Evolutionary conservation across 176 grass and related monocot genomes (phyloP).

Genomic region (Eragrostis curvula): DNA sequence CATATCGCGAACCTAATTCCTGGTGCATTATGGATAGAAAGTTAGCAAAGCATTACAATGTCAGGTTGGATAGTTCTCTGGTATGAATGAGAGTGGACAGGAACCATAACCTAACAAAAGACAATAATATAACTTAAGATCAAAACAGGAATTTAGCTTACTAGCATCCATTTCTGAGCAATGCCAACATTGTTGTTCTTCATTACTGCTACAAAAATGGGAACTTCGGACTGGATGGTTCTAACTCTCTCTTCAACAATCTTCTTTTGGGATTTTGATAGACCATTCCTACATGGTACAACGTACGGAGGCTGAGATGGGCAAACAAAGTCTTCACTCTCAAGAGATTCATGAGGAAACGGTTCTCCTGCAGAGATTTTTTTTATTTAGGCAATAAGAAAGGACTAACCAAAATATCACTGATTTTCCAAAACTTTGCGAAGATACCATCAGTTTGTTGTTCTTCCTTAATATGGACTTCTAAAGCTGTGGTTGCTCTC

Average conservation of each 20-base stretch:
- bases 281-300: no score
- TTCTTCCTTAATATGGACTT: neutral
- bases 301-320: no score
- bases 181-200: neutral
- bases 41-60: neutral
- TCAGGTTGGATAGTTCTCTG: neutral
- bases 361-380: neutral
- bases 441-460: constrained; percentile 28
- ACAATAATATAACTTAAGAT: neutral
- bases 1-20: constrained; percentile 37
- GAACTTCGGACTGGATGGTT: no score
- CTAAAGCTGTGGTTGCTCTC: neutral
- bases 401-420: neutral
- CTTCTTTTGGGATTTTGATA: no score
- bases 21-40: constrained; percentile 7
- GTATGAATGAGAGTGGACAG: neutral
- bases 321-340: no score
- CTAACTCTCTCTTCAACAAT: no score
- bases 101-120: neutral
- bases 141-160: neutral
- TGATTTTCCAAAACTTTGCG: neutral
- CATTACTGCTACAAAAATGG: no score
- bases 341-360: neutral
- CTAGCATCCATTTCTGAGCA: constrained; percentile 22
- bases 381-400: neutral